Base-by-base conservation (phyloP, 1,139 yeast species). In the Debaryomycetaceae sp. region DNA sequence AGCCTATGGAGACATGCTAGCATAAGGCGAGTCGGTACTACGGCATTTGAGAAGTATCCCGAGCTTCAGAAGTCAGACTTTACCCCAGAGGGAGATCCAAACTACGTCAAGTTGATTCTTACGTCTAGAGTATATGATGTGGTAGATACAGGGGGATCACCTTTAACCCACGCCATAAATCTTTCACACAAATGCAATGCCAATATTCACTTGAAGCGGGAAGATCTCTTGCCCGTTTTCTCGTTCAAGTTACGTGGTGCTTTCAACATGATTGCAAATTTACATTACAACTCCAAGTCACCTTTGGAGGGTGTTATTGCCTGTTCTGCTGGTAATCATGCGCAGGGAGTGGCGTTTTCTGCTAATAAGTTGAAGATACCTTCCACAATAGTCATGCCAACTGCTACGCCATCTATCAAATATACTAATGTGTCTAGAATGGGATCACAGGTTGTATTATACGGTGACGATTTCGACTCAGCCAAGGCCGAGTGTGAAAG, bases 301-400 rank as follows among this genome's bases (percentile, higher is more conserved):
- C 83, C 87, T 43, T 68, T 87, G 53, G 80, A 85, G 49, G 99
- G 99, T 52, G 97, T 93, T 44, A 86, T 95, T 62, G 97, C 99
- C 0, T 93, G 98, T 58, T 89, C 97, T 20, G 99, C 99, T 1
- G 99, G 99, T 36, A 93, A 93, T 64, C 99, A 93, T 58, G 99
- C 99, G 2, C 99, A 95, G 64, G 99, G 99, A 50, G 98, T 95
- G 6, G 99, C 99, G 0, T 93, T 70, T 61, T 87, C 96, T 13
- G 96, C 98, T 4, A 81, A 80, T 51, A 81, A 83, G 51, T 71
- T 93, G 58, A 85, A 85, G 34, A 90, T 93, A 45, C 95, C 96
- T 5, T 91, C 98, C 2, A 93, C 97, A 5, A 93, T 93, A 46
- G 98, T 93, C 42, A 93, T 93, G 99, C 99, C 99, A 2, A 84